Evolutionary conservation across 768 basidiomycete genomes (phyloP), one percentile per base, ranked within the genome.

Genomic region (Coprinopsis sp.): DNA sequence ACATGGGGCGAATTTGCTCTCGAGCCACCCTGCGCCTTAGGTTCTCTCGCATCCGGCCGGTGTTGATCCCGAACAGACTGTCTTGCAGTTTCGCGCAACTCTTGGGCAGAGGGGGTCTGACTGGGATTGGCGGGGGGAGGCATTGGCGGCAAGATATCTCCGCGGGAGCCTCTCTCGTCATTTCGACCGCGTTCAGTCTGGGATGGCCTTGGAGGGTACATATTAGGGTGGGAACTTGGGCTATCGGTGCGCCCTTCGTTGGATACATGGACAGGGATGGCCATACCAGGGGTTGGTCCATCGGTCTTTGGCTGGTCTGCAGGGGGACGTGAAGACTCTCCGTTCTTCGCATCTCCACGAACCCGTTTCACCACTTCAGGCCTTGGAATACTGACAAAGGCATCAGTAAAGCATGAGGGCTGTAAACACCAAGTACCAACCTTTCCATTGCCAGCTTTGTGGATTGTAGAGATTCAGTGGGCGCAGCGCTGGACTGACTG

Each of bases 61-160:
- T 60, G 14, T 7, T 43, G 40, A n/a, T 49, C n/a, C n/a, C n/a
- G 61, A 33, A 82, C 76, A 13, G 78, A 73, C 57, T 85, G 82
- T 56, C 83, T 85, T 5, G 87, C 88, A 2, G 84, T 88, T 59
- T 87, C 86, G 40, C 89, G 76, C 13, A 90, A 72, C 55, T 88
- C 88, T 54, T 89, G 85, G 1, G 87, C 87, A 8, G 84, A 85
- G 5, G 70, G 65, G 0, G 87, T 89, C 56, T 89, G 86, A 55
- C 88, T 91, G 2, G 89, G 89, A 38, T 73, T 79, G 21, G 69
- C 72, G 14, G 89, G 89, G 3, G 90, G 89, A 11, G 84, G 86
- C 87, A 91, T 91, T 1, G 58, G 58, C 38, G 23, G 45, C 14
- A n/a, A 5, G 14, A 2, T 27, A 10, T 29, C 34, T 16, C 27